phyloP scores from a whole-genome alignment of 108 stramenopile genomes.

The Nitzschia sp. region DNA sequence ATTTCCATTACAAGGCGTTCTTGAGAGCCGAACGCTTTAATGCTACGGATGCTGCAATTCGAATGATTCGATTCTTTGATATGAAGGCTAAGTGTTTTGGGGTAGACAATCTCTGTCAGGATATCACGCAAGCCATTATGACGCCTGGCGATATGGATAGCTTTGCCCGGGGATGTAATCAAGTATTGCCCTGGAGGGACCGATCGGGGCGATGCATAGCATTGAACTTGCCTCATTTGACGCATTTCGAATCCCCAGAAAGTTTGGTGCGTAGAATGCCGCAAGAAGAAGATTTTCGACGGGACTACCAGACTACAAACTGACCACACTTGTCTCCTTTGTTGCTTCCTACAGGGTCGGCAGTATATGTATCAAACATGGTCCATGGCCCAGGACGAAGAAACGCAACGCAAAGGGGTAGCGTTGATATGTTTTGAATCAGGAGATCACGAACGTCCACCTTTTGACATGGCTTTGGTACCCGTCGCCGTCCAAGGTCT shows the following conservation, averaged over 20 bases:
- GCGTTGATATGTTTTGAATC: neutral
- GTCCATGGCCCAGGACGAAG: constrained; percentile 1
- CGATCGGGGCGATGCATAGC: neutral
- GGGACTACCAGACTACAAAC: neutral
- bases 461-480: neutral
- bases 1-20: neutral
- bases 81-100: neutral
- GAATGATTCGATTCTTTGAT: constrained; percentile 13
- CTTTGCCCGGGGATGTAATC: neutral
- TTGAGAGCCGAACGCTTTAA: neutral
- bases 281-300: too few relatives aligned
- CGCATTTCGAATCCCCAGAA: neutral
- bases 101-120: neutral
- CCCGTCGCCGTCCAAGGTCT: neutral
- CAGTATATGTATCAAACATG: neutral
- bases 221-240: neutral
- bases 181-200: neutral
- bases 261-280: neutral
- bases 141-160: neutral
- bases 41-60: neutral
- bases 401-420: neutral
- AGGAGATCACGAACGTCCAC: neutral
- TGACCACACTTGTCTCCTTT: neutral
- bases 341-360: neutral
- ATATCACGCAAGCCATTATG: neutral